Evolutionary conservation across 495 filamentous ascomycete species (phyloP).

Genomic region (Aspergillus bridgeri): DNA sequence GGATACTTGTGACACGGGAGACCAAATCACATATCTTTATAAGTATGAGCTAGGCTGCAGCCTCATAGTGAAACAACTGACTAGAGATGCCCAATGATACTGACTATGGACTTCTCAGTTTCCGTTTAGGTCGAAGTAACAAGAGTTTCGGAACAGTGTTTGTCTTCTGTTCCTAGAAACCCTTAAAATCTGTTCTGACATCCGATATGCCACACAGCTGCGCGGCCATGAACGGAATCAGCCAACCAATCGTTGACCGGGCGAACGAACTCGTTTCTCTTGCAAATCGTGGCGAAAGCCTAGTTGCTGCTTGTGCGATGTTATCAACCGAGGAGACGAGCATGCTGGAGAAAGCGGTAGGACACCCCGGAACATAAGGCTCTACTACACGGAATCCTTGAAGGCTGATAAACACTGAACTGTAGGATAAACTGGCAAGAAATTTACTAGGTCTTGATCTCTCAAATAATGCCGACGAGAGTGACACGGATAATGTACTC

Average conservation of each 20-base stretch:
- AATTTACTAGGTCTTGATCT: conserved; percentile 33
- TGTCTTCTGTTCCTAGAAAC: not conserved
- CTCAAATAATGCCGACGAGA: conserved; percentile 8
- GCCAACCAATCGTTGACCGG: conserved; percentile 64
- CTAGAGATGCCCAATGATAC: not conserved
- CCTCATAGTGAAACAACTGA: not conserved
- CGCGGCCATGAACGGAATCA: conserved; percentile 80
- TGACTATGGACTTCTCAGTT: conserved; percentile 24
- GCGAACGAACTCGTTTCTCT: conserved; percentile 73
- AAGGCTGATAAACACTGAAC: conserved; percentile 5
- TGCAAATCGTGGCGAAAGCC: conserved; percentile 68
- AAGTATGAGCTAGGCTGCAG: conserved; percentile 44
- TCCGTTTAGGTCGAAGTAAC: conserved; percentile 64
- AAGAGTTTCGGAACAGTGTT: conserved; percentile 78
- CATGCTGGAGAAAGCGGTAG: conserved; percentile 61
- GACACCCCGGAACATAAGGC: not conserved
- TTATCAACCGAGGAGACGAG: conserved; percentile 57
- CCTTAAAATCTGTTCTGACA: not conserved
- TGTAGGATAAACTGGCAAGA: conserved; percentile 34
- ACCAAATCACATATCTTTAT: conserved; percentile 88
- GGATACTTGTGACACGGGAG: conserved; percentile 53
- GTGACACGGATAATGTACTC: conserved; percentile 16
- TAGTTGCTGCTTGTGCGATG: conserved; percentile 64
- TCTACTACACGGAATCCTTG: not conserved
- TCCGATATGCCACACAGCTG: conserved; percentile 44